phyloP scores from a whole-genome alignment of 148 eudicot genomes.

The Heliamphora exappendiculata region DNA sequence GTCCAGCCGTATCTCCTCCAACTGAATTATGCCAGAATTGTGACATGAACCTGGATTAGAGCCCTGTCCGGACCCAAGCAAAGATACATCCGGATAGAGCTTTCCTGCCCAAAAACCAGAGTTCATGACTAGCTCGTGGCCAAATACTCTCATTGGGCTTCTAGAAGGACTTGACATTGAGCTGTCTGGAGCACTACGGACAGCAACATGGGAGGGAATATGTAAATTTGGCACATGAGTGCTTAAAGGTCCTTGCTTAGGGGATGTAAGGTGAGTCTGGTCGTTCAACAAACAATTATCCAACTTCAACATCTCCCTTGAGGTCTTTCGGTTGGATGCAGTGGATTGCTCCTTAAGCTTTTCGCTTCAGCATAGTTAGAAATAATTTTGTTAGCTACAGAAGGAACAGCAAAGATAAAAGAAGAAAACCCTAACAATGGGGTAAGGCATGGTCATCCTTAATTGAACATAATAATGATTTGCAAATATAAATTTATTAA shows the following conservation, averaged over 20 bases:
- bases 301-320: constrained; percentile 20
- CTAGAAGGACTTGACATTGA: constrained; percentile 31
- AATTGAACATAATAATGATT: neutral
- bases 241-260: constrained; percentile 19
- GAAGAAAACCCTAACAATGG: neutral
- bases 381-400: neutral
- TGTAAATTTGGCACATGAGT: constrained; percentile 23
- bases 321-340: constrained; percentile 5
- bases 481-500: neutral
- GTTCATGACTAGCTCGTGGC: constrained; percentile 15
- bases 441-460: neutral
- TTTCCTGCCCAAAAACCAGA: constrained; percentile 20
- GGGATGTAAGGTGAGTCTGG: constrained; percentile 16
- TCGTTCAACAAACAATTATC: constrained; percentile 12
- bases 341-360: constrained; percentile 18
- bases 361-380: constrained; percentile 14
- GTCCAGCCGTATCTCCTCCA: constrained; percentile 28
- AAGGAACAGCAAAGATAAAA: neutral
- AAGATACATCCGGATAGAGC: constrained; percentile 18
- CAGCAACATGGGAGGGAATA: constrained; percentile 23
- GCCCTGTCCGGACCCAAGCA: constrained; percentile 26
- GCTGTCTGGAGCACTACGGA: constrained; percentile 32
- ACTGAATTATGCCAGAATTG: constrained; percentile 30
- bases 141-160: constrained; percentile 28
- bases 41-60: constrained; percentile 34